A percentile compares a stretch with the other conserved stretches of the same genome.
Evolutionary conservation across 495 filamentous ascomycete genomes (phyloP).

Genomic region (Aspergillus panamensis): DNA sequence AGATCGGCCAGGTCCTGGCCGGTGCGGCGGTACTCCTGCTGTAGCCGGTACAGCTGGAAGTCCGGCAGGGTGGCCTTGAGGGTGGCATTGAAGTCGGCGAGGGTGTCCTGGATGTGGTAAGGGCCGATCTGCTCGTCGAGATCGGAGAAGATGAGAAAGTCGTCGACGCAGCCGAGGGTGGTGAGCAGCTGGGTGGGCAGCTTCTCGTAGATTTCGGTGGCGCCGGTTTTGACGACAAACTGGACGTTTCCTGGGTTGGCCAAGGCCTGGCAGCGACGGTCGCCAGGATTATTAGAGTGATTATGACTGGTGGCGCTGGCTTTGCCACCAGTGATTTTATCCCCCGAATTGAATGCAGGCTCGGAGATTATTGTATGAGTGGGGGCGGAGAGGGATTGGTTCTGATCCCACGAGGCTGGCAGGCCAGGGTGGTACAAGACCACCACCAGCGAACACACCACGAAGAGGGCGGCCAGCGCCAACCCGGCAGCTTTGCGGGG

Average conservation of each 20-base stretch:
- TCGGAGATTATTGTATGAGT: neutral
- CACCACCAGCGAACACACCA: slow-evolving; percentile 8
- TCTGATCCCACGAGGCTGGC: slow-evolving; percentile 9
- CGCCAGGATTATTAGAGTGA: neutral
- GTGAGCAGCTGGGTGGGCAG: slow-evolving; percentile 56
- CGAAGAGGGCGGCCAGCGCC: slow-evolving; percentile 17
- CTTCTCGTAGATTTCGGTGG: slow-evolving; percentile 48
- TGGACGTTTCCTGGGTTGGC: slow-evolving; percentile 15
- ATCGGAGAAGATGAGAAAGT: slow-evolving; percentile 59
- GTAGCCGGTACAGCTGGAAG: slow-evolving; percentile 52
- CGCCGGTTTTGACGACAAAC: slow-evolving; percentile 54
- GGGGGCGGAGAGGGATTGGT: neutral
- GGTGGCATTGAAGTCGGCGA: slow-evolving; percentile 42
- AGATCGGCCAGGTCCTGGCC: slow-evolving; percentile 30
- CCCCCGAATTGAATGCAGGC: too few species aligned
- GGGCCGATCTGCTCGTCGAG: slow-evolving; percentile 48
- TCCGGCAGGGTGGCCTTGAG: slow-evolving; percentile 35
- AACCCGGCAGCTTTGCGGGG: slow-evolving; percentile 9
- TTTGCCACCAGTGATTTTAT: neutral
- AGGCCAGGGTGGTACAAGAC: slow-evolving; percentile 4
- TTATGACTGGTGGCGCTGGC: slow-evolving; percentile 5
- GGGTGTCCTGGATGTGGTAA: slow-evolving; percentile 49
- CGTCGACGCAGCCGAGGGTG: slow-evolving; percentile 44
- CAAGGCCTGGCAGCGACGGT: slow-evolving; percentile 18
- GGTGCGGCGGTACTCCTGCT: slow-evolving; percentile 42